Evolutionary conservation across 345 rosid species (phyloP), one percentile per base, ranked within the genome.

Genomic region (Geranium rotundifolium): DNA sequence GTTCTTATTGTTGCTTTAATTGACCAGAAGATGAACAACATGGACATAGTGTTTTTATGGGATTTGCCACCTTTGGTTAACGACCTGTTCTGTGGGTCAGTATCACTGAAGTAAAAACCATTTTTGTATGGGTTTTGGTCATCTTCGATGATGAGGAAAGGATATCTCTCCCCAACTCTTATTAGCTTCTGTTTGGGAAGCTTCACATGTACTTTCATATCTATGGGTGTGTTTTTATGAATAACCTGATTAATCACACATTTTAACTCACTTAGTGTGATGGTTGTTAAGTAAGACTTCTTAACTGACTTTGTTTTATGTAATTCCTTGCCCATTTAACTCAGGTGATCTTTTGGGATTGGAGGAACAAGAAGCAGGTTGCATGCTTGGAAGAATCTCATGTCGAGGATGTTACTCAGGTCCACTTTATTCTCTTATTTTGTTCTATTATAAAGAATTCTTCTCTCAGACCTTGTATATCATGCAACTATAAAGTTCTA

Each of bases 381-480:
- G 96, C 96, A 18, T 88, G 91, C 73, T 79, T 93, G 76, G 91
- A 83, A 76, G 96, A 93, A 68, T 88, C 91, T 19, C 97, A 88
- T 71, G 67, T 65, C 30, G 99, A 88, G 18, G 97, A 93, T 69
- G 96, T 93, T 61, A 93, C 97, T 69, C 96, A 93, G 96, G 97
- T 89, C 3, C 50, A 65, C 60, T 59, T 23, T 58, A 19, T 18
- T 34, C 50, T 10, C 10, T 65, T 50, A 19, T 5, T 18, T 52
- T 30, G 50, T 23, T 54, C 20, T 52, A 4, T 29, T 14, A 23
- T 23, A 23, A 23, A 10, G 1, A 63, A 23, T 19, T 54, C 20
- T 10, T n/a, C 31, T 19, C 16, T 17, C 17, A 29, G 59, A 54
- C 16, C 15, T 8, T 17, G 55, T 57, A 65, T 52, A 1, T 56